A percentile compares a stretch with the other conserved stretches of the same genome.
Evolutionary conservation across 352 stramenopile species (phyloP).

Genomic region (Globisporangium acanthophoron): DNA sequence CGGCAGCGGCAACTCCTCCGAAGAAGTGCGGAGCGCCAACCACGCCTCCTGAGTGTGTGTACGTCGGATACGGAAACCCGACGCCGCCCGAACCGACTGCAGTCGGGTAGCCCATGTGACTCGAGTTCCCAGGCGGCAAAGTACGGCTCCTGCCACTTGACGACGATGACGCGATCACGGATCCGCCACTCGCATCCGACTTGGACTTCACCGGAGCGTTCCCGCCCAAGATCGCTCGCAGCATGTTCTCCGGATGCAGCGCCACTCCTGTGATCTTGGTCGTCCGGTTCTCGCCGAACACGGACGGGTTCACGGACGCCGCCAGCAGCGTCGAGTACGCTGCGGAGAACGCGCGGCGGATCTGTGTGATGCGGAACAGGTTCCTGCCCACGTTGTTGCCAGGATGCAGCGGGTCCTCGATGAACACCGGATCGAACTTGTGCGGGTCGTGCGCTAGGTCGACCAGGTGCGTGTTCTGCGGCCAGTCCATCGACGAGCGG

Average conservation of each 20-base stretch:
- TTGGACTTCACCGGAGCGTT: conserved; percentile 51
- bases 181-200: conserved; percentile 19
- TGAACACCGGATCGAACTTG: conserved; percentile 93
- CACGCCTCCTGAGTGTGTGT: conserved; percentile 13
- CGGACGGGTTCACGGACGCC: conserved; percentile 40
- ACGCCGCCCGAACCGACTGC: neutral
- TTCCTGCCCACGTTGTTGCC: conserved; percentile 96
- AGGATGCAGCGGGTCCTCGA: conserved; percentile 91
- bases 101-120: conserved; percentile 15
- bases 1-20: neutral
- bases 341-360: conserved; percentile 71
- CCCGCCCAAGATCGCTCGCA: conserved; percentile 61
- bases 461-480: conserved; percentile 28
- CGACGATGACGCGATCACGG: conserved; percentile 1
- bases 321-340: conserved; percentile 65
- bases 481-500: conserved; percentile 60
- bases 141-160: conserved; percentile 5
- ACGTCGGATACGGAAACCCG: conserved; percentile 16
- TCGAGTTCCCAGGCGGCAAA: conserved; percentile 14
- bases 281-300: conserved; percentile 56
- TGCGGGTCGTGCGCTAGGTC: conserved; percentile 79
- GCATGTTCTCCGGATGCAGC: conserved; percentile 74
- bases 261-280: conserved; percentile 55
- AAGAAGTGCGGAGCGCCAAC: conserved; percentile 16
- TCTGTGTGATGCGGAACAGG: conserved; percentile 93